Percentiles rank a stretch among this genome's conserved stretches.
These are phyloP conservation scores for Saprolegnia diclina DNA, from an alignment of 352 stramenopile species.

Conservation along the genomic window DNA sequence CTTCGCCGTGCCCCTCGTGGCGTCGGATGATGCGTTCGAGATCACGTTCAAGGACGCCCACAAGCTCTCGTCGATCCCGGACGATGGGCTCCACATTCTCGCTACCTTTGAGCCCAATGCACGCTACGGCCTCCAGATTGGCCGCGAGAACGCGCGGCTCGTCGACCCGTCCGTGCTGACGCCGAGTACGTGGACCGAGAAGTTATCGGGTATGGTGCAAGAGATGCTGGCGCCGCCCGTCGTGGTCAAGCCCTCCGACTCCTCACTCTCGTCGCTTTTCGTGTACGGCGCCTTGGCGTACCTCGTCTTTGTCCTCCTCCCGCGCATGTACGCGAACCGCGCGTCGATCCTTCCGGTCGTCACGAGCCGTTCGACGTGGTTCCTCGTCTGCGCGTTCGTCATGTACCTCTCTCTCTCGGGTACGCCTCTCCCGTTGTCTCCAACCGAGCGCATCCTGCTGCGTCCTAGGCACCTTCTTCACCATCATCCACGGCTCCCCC, in stretches of 20 bases:
- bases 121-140: background rate
- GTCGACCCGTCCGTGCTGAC: background rate
- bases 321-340: background rate
- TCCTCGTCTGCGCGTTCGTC: constrained; percentile 1
- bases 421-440: background rate
- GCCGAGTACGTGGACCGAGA: background rate
- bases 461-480: constrained; percentile 21
- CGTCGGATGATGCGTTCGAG: background rate
- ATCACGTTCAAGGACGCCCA: constrained; percentile 4
- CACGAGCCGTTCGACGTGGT: constrained; percentile 6
- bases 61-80: constrained; percentile 1
- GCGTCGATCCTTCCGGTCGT: background rate
- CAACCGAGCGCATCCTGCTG: background rate
- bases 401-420: constrained; percentile 25
- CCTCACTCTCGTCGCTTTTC: background rate
- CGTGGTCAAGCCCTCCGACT: background rate
- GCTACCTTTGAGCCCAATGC: background rate
- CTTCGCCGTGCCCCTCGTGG: constrained; percentile 13
- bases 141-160: background rate
- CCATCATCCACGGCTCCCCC: constrained; percentile 25
- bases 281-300: background rate
- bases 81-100: constrained; percentile 14
- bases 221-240: background rate
- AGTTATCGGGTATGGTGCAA: background rate
- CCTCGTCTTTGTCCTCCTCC: background rate